Conservation (phyloP, 352 stramenopile genomes). For the Phytophthora colocasiae region DNA sequence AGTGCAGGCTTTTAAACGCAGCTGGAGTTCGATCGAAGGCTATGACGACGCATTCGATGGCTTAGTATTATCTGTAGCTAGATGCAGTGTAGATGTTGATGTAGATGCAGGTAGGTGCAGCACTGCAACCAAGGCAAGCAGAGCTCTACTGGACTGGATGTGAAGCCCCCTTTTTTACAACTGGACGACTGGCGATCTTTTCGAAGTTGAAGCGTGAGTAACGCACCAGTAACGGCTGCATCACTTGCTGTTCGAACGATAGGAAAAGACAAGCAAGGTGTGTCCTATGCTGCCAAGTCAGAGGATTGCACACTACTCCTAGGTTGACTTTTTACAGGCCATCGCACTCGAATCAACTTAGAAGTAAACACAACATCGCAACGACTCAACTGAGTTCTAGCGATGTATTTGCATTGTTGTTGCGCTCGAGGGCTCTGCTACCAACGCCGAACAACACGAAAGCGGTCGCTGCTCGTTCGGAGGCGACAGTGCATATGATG, state of each 20-base stretch:
- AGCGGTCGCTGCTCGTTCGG: not conserved
- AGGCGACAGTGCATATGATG: slow-evolving; percentile 14
- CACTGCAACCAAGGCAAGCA: too few species aligned
- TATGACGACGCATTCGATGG: not conserved
- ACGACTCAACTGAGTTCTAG: not conserved
- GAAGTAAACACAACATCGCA: too few species aligned
- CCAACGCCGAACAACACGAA: not conserved
- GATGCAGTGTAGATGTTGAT: too few species aligned
- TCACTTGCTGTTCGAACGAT: not conserved
- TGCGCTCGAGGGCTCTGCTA: not conserved
- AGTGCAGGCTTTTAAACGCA: too few species aligned
- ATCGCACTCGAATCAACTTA: too few species aligned
- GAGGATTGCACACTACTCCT: too few species aligned
- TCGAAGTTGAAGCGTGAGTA: slow-evolving; percentile 33
- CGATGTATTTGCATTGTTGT: not conserved
- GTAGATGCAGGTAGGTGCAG: too few species aligned
- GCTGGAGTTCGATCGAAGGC: not conserved
- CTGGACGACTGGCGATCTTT: slow-evolving; percentile 11
- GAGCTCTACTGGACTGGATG: too few species aligned
- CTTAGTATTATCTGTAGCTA: not conserved
- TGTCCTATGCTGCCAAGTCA: not conserved
- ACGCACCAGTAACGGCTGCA: slow-evolving; percentile 12
- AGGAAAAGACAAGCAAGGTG: slow-evolving; percentile 3
- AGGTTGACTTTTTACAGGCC: too few species aligned
- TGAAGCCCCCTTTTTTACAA: not conserved